These are phyloP conservation scores for Exserohilum rostratum DNA, from an alignment of 2,329 filamentous ascomycete genomes.

Conservation along the genomic window DNA sequence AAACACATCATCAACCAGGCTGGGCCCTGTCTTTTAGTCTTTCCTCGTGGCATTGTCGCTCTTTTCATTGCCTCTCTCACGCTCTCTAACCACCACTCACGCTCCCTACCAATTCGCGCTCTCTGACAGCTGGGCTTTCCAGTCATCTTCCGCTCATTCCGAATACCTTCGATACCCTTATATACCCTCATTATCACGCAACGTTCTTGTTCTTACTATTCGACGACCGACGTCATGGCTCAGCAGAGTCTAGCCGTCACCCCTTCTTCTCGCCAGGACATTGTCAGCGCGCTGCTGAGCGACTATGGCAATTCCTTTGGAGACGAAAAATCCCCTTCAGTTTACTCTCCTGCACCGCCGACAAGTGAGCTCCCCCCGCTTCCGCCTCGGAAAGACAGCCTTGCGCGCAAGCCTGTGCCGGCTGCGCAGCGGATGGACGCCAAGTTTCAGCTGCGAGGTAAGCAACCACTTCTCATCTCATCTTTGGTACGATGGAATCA, in stretches of 20 bases:
- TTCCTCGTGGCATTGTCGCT: slow-evolving; percentile 21
- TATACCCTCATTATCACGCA: slow-evolving; percentile 5
- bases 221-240: slow-evolving; percentile 36
- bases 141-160: slow-evolving; percentile 12
- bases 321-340: slow-evolving; percentile 29
- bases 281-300: slow-evolving; percentile 47
- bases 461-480: slow-evolving; percentile 6
- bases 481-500: not conserved
- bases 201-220: slow-evolving; percentile 1
- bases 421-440: slow-evolving; percentile 34
- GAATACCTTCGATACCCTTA: not conserved
- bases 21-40: slow-evolving; percentile 23
- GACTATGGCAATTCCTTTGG: slow-evolving; percentile 45
- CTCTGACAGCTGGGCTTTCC: slow-evolving; percentile 1
- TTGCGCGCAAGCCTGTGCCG: slow-evolving; percentile 34
- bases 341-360: slow-evolving; percentile 30
- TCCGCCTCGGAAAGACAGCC: slow-evolving; percentile 32
- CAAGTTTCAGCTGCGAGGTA: slow-evolving; percentile 46
- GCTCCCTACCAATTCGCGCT: slow-evolving; percentile 15
- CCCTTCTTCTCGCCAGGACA: slow-evolving; percentile 44
- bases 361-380: slow-evolving; percentile 42
- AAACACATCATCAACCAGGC: slow-evolving; percentile 30
- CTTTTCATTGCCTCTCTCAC: slow-evolving; percentile 12
- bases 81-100: slow-evolving; percentile 6
- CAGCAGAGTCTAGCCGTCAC: slow-evolving; percentile 33